phyloP scores from a whole-genome alignment of 2,329 filamentous ascomycete genomes.

The Colletotrichum truncatum region DNA sequence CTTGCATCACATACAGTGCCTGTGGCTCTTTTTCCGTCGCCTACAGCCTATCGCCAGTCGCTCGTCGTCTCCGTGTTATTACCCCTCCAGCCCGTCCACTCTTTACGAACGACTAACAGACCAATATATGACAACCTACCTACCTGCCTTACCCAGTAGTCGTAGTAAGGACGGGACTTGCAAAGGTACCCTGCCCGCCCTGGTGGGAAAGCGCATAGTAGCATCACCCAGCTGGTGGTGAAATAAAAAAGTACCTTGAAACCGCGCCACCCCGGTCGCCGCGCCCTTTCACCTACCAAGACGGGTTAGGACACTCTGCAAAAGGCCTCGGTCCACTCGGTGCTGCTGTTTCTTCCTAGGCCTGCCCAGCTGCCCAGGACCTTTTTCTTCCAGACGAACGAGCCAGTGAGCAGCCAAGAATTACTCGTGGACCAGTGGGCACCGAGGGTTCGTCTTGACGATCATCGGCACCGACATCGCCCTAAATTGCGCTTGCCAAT shows the following conservation, averaged over 20 bases:
- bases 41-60: too few relatives aligned
- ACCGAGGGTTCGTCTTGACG: conserved; percentile 24
- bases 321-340: conserved; percentile 32
- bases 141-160: background rate
- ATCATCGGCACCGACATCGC: conserved; percentile 29
- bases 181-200: background rate
- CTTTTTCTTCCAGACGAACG: conserved; percentile 9
- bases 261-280: conserved; percentile 30
- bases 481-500: conserved; percentile 3
- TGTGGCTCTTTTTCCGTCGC: background rate
- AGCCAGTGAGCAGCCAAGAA: conserved; percentile 9
- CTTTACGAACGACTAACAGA: background rate
- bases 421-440: conserved; percentile 6
- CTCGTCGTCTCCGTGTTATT: background rate
- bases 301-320: conserved; percentile 35
- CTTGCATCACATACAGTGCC: background rate
- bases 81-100: background rate
- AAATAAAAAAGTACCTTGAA: conserved; percentile 21
- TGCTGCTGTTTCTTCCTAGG: conserved; percentile 23
- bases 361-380: background rate
- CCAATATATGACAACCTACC: background rate
- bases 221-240: conserved; percentile 4
- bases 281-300: conserved; percentile 40
- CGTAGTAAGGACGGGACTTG: background rate
- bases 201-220: background rate